Percentiles rank a stretch among this genome's conserved stretches.
phyloP scores from a whole-genome alignment of 2,329 filamentous ascomycete species.

The Pseudonectria foliicola region DNA sequence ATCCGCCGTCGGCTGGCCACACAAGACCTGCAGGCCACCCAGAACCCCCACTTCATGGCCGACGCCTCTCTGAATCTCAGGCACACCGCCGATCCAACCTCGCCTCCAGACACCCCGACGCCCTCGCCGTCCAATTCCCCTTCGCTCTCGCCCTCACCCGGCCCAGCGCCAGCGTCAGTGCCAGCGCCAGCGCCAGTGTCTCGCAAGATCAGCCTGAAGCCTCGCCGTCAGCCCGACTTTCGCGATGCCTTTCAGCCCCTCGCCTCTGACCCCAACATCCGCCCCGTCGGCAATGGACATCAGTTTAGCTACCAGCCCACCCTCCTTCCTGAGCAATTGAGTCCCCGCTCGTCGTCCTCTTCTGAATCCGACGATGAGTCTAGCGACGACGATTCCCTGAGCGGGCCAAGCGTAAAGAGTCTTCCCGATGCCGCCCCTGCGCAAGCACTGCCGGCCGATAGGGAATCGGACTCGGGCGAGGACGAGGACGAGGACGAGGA shows the following conservation, averaged over 20 bases:
- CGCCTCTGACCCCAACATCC: conserved; percentile 33
- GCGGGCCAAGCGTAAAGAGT: conserved; percentile 22
- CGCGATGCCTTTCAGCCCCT: conserved; percentile 24
- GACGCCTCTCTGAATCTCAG: conserved; percentile 18
- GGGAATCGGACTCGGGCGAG: conserved; percentile 15
- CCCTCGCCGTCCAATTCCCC: conserved; percentile 28
- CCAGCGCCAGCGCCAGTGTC: conserved; percentile 14
- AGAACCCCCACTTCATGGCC: conserved; percentile 10
- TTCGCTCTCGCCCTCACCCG: no score
- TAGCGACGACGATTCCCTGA: conserved; percentile 21
- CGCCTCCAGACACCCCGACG: conserved; percentile 42
- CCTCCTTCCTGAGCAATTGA: conserved; percentile 28
- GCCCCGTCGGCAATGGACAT: conserved; percentile 34
- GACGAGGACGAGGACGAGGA: conserved; percentile 16
- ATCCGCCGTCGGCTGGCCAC: conserved; percentile 32
- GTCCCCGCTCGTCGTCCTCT: conserved; percentile 29
- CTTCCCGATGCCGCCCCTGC: conserved; percentile 16
- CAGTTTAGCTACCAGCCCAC: conserved; percentile 35
- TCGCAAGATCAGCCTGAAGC: conserved; percentile 26
- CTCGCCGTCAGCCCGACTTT: conserved; percentile 26
- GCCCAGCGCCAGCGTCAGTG: no score
- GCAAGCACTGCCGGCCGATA: conserved; percentile 5
- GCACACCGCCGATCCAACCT: conserved; percentile 34
- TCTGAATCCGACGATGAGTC: conserved; percentile 21
- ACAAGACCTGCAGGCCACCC: conserved; percentile 32